Conservation (phyloP, 2,329 filamentous ascomycete genomes). For the Sordariomycetes sp. region DNA sequence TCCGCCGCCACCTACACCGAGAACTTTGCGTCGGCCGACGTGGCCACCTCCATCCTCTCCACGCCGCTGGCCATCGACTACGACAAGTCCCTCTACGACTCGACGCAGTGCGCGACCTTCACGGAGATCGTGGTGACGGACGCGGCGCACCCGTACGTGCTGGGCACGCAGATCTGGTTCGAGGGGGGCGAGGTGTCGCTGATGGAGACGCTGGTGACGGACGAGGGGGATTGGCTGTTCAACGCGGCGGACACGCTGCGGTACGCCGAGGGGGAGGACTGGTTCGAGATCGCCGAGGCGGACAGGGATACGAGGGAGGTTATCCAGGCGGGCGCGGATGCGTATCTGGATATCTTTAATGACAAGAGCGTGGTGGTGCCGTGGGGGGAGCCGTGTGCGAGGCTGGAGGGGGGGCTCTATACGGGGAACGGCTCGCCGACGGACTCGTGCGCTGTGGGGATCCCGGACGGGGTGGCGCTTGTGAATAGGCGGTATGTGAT, state of each 20-base stretch:
- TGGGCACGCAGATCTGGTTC: constrained; percentile 23
- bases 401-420: constrained; percentile 24
- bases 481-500: constrained; percentile 14
- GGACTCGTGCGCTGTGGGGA: constrained; percentile 21
- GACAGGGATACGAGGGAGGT: constrained; percentile 19
- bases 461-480: constrained; percentile 17
- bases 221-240: constrained; percentile 26
- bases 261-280: constrained; percentile 21
- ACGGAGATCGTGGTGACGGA: constrained; percentile 19
- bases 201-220: constrained; percentile 19
- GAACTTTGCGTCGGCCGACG: constrained; percentile 19
- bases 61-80: constrained; percentile 20
- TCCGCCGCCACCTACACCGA: constrained; percentile 16
- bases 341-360: constrained; percentile 23
- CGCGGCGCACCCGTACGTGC: constrained; percentile 21
- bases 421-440: constrained; percentile 17
- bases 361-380: constrained; percentile 24
- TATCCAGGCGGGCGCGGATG: constrained; percentile 24
- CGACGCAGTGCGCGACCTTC: constrained; percentile 23
- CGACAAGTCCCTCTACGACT: constrained; percentile 24
- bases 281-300: constrained; percentile 19
- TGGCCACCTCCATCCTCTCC: constrained; percentile 18
- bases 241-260: constrained; percentile 22
- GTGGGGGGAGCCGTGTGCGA: constrained; percentile 23
- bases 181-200: constrained; percentile 9